These are phyloP conservation scores for Solanum ossicruentum DNA, from an alignment of 257 asterid species.

Conservation along the genomic window DNA sequence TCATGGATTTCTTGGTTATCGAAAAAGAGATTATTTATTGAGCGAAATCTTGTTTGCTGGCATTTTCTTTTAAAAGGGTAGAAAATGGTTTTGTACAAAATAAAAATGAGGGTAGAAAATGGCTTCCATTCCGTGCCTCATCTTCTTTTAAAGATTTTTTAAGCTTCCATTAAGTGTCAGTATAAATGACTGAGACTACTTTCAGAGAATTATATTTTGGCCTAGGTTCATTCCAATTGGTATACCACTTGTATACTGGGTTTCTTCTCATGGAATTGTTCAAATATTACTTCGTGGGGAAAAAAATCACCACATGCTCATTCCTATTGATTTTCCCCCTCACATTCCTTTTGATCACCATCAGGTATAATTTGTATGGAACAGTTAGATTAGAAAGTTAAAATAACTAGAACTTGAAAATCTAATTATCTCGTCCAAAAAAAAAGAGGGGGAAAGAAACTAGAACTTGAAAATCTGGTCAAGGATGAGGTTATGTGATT, in stretches of 20 bases:
- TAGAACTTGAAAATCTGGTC: neutral
- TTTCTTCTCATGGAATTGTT: neutral
- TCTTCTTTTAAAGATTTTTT: neutral
- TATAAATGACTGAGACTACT: neutral
- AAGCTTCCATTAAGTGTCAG: neutral
- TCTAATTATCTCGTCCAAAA: no score
- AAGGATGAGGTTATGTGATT: neutral
- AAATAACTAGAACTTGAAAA: neutral
- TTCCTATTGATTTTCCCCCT: neutral
- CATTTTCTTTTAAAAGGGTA: neutral
- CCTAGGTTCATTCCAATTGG: neutral
- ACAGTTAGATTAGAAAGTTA: neutral
- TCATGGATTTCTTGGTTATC: neutral
- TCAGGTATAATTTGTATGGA: neutral
- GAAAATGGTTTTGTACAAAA: neutral
- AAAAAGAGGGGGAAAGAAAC: neutral
- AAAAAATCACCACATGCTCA: neutral
- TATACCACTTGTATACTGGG: neutral
- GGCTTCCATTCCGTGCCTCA: no score
- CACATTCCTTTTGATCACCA: neutral
- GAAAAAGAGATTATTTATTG: neutral
- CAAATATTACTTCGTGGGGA: neutral
- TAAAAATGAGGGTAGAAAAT: neutral
- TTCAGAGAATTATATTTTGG: neutral
- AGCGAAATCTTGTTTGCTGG: neutral